Evolutionary conservation across 1,139 yeast species (phyloP).

Genomic region (Blastobotrys proliferans): DNA sequence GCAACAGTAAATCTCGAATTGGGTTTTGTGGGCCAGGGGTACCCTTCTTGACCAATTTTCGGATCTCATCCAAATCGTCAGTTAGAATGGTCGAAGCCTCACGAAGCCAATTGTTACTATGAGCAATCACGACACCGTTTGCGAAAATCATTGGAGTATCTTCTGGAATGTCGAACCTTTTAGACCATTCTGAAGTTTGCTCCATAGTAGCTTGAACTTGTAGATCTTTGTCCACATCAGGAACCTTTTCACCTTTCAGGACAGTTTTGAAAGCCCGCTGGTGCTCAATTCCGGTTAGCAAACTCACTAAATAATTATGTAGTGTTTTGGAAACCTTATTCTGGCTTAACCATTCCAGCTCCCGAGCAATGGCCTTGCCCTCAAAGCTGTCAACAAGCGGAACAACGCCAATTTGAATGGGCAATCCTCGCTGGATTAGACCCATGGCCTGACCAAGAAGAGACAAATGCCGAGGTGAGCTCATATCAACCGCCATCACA

Average conservation of each 20-base stretch:
- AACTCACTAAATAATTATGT: slow-evolving; percentile 3
- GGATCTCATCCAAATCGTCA: slow-evolving; percentile 29
- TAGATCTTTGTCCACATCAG: slow-evolving; percentile 14
- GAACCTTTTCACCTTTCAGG: not conserved
- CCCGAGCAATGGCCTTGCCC: slow-evolving; percentile 31
- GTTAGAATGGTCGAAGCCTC: slow-evolving; percentile 34
- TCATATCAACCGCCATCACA: slow-evolving; percentile 65
- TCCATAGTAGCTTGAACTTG: slow-evolving; percentile 23
- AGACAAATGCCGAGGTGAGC: slow-evolving; percentile 46
- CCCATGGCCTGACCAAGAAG: slow-evolving; percentile 47
- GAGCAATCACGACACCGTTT: slow-evolving; percentile 61
- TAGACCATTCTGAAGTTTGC: slow-evolving; percentile 32
- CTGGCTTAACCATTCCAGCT: slow-evolving; percentile 38
- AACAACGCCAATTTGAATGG: slow-evolving; percentile 77
- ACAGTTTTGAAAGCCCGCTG: slow-evolving; percentile 15
- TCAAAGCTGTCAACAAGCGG: slow-evolving; percentile 45
- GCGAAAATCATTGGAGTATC: slow-evolving; percentile 52
- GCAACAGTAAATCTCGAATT: slow-evolving; percentile 25
- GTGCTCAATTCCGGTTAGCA: slow-evolving; percentile 6
- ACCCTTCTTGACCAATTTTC: slow-evolving; percentile 19
- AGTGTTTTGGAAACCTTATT: slow-evolving; percentile 11
- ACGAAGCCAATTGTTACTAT: slow-evolving; percentile 42
- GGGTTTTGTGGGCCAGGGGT: slow-evolving; percentile 14
- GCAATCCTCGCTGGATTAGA: slow-evolving; percentile 48
- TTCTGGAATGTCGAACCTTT: slow-evolving; percentile 37